Evolutionary conservation across 139 green algal genomes (phyloP).

Genomic region (Coelastrella sp.): DNA sequence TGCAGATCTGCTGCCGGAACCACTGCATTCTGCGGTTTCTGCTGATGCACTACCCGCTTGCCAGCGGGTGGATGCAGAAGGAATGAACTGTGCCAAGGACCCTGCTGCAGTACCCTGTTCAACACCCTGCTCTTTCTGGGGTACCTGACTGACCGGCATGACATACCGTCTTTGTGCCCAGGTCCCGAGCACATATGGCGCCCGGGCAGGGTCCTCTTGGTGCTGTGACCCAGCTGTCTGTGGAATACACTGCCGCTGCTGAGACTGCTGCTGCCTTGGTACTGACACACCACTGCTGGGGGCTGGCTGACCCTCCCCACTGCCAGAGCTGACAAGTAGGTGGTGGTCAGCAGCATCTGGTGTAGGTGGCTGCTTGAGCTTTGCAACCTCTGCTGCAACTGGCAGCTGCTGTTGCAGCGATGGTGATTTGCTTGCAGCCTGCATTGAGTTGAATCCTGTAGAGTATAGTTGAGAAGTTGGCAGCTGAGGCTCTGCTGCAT

Average conservation of each 20-base stretch:
- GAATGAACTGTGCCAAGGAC: conserved; percentile 1
- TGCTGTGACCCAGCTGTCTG: background rate
- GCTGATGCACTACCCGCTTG: background rate
- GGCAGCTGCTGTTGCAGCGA: background rate
- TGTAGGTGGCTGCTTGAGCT: background rate
- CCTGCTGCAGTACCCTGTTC: background rate
- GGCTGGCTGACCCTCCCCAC: background rate
- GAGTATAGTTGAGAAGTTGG: too few relatives aligned
- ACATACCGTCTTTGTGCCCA: conserved; percentile 50
- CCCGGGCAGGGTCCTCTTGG: background rate
- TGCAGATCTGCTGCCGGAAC: background rate
- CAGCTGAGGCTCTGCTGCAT: too few relatives aligned
- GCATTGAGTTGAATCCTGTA: too few relatives aligned
- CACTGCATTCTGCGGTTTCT: background rate
- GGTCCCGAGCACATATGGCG: conserved; percentile 51
- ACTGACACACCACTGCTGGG: background rate
- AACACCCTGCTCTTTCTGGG: conserved; percentile 5
- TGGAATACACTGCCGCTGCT: background rate
- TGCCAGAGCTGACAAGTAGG: background rate
- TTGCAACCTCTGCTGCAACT: conserved; percentile 37
- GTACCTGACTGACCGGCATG: conserved; percentile 20
- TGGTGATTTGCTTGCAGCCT: background rate
- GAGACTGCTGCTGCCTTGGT: background rate
- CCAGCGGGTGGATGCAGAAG: background rate
- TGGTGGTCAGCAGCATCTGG: background rate